Base-by-base conservation (phyloP, 768 basidiomycete species). In the Tricholoma flavovirens region DNA sequence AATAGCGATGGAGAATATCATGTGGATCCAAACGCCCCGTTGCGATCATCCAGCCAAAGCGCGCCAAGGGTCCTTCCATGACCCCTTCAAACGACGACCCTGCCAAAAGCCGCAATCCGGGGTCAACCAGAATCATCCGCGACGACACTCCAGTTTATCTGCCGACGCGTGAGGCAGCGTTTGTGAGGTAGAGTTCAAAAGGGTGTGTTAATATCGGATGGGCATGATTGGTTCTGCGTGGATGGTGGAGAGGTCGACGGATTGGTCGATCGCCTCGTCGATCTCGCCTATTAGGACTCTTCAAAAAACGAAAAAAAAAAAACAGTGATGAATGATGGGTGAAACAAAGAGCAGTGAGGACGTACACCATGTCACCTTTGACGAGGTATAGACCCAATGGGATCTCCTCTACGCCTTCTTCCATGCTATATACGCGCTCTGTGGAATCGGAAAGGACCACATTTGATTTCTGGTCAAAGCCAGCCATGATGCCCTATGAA, bases 281-380 rank as follows among this genome's bases (percentile, higher is more conserved):
- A 93, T 73, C 71, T 94, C 92, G 42, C 88, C 90, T 54, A 93
- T 88, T 61, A 93, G 78, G 35, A 84, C 84, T 51, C 90, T 72
- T 3, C 5, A 53, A 9, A 30, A 56, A 42, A 26, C 5, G 54
- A 9, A 30, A 56, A 42, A n/a, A 24, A 17, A n/a, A n/a, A n/a
- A n/a, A n/a, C n/a, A n/a, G n/a, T 29, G 51, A 55, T 19, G 46
- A 24, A 53, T 60, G 46, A 56, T 11, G 35, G 9, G 12, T 52
- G 49, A 22, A 36, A 8, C 46, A 11, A 57, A 12, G 42, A n/a
- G 22, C 10, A 45, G 38, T 6, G 54, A 53, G n/a, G n/a, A 83
- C 93, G 71, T 65, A 98, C 97, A 96, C 94, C 81, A 94, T 94
- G 69, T 99, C 97, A 2, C 97, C 97, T 65, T 98, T 94, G 67